Evolutionary conservation across 192 early-diverging fungal species (phyloP), one percentile per base, ranked within the genome.

Genomic region (Diversispora epigaea): DNA sequence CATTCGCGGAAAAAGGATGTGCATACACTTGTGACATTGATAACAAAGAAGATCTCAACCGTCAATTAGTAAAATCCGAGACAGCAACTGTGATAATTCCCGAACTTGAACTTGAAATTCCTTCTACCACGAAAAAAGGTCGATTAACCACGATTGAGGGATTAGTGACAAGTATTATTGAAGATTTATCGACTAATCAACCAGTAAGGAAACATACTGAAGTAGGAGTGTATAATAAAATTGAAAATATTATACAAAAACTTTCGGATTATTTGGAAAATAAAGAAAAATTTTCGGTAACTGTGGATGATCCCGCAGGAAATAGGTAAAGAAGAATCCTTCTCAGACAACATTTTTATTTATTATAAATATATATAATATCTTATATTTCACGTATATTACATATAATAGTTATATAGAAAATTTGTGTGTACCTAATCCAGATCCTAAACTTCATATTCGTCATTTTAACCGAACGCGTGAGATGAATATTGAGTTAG

Each of bases 61-160:
- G 96, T 46, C 96, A 98, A 78, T 72, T 98, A 55, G 93, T 98
- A 64, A 96, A 95, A 79, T 91, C 93, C 40, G 92, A 91, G 71
- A 90, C 84, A 63, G 92, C 92, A 5, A 84, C 89, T 4, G 89
- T 95, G 52, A 86, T 86, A 47, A 87, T 97, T 77, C 83, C 84
- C 4, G 96, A 98, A 75, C 78, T 96, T 17, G 94, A 98, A 71
- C 88, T 98, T 69, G 92, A 95, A 57, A 94, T 97, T 70, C 95
- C 96, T 76, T 83, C 95, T 4, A 77, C 74, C 32, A 82, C 88
- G 21, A 89, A 90, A 76, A 86, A 87, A 54, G 95, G 95, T 32
- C 80, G 88, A 25, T 84, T 98, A 75, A 93, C 94, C n/a, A 96
- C 96, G 2, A 83, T 94, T n/a, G 96, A 98, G 81, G 96, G 96